These are phyloP conservation scores for Neophaeococcomyces aloes DNA, from an alignment of 2,329 filamentous ascomycete genomes.

Conservation along the genomic window DNA sequence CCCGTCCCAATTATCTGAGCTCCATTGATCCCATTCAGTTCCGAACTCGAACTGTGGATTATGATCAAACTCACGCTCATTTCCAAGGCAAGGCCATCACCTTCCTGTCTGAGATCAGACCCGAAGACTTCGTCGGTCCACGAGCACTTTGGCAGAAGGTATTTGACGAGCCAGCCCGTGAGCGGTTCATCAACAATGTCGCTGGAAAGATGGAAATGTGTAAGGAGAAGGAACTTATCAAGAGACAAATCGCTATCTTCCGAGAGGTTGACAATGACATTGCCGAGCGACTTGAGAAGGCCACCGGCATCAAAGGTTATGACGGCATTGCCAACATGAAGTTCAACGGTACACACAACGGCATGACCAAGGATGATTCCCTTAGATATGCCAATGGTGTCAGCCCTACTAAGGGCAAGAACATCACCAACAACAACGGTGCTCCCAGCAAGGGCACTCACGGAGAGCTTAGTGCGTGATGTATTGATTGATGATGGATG, in stretches of 20 bases:
- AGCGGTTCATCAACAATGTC: slow-evolving; percentile 51
- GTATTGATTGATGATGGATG: no score
- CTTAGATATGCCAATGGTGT: slow-evolving; percentile 44
- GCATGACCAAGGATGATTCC: slow-evolving; percentile 42
- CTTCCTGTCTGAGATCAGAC: slow-evolving; percentile 43
- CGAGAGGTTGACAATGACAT: slow-evolving; percentile 51
- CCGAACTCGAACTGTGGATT: slow-evolving; percentile 35
- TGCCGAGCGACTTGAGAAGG: slow-evolving; percentile 50
- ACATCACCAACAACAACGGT: slow-evolving; percentile 36
- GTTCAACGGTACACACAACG: slow-evolving; percentile 54
- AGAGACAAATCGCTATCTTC: slow-evolving; percentile 56
- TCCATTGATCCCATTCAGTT: slow-evolving; percentile 44
- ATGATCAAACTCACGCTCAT: slow-evolving; percentile 41
- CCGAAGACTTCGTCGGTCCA: slow-evolving; percentile 44
- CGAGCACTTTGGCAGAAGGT: slow-evolving; percentile 52
- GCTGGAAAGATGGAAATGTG: slow-evolving; percentile 52
- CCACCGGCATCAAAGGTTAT: slow-evolving; percentile 52
- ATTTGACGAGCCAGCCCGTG: slow-evolving; percentile 47
- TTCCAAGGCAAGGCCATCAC: slow-evolving; percentile 41
- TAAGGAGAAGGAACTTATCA: slow-evolving; percentile 49
- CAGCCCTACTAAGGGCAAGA: slow-evolving; percentile 26
- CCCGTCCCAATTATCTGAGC: slow-evolving; percentile 47
- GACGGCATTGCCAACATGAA: slow-evolving; percentile 43
- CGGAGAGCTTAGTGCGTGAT: background rate
- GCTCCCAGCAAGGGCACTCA: slow-evolving; percentile 38